These are phyloP conservation scores for Aspergillus sp. DNA, from an alignment of 2,329 filamentous ascomycete species.

Conservation along the genomic window DNA sequence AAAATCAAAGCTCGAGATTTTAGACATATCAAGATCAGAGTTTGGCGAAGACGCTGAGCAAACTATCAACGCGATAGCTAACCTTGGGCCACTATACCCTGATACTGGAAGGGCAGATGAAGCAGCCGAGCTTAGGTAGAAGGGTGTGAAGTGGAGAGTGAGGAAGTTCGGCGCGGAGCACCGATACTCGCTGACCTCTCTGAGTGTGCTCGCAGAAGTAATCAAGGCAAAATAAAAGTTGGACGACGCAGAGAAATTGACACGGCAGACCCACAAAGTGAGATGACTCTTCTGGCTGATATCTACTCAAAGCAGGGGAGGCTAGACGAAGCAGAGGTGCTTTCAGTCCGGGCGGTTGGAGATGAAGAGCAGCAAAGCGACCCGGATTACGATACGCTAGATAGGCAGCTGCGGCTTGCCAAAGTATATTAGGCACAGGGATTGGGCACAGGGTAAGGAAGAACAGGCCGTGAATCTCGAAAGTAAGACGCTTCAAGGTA, in stretches of 20 bases:
- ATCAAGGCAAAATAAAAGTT: slow-evolving; percentile 11
- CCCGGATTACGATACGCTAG: neutral
- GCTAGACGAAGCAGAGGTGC: slow-evolving; percentile 1
- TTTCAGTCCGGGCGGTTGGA: neutral
- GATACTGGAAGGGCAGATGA: slow-evolving; percentile 23
- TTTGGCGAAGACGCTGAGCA: slow-evolving; percentile 25
- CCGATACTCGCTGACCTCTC: slow-evolving; percentile 37
- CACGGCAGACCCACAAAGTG: slow-evolving; percentile 12
- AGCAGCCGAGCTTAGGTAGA: slow-evolving; percentile 29
- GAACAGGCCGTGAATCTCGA: slow-evolving; percentile 16
- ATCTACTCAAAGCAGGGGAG: slow-evolving; percentile 1
- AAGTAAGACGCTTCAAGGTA: slow-evolving; percentile 16
- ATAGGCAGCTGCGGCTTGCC: slow-evolving; percentile 1
- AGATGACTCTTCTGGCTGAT: neutral
- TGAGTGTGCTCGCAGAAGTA: slow-evolving; percentile 20
- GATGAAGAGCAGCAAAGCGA: neutral
- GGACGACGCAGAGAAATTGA: slow-evolving; percentile 33
- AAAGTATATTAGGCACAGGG: slow-evolving; percentile 3
- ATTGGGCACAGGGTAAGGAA: neutral
- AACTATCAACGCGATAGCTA: slow-evolving; percentile 21
- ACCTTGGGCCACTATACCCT: slow-evolving; percentile 24
- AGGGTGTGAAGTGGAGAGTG: slow-evolving; percentile 22
- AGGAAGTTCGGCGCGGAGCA: slow-evolving; percentile 21
- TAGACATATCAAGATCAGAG: slow-evolving; percentile 23
- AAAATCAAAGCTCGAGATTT: slow-evolving; percentile 19